Conservation (phyloP, 345 rosid genomes). For the Gossypium rotundifolium region DNA sequence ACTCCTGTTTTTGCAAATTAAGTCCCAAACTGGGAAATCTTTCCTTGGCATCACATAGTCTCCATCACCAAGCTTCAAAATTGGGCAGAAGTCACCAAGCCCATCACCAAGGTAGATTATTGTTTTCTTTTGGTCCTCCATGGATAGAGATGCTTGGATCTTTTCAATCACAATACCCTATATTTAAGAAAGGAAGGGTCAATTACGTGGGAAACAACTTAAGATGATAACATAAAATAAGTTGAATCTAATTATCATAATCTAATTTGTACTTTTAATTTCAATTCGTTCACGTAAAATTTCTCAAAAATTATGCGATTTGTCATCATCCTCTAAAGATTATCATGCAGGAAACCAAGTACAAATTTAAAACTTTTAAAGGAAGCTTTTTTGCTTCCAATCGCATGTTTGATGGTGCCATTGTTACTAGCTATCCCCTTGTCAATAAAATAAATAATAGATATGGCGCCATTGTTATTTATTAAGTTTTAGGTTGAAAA, state of each 20-base stretch:
- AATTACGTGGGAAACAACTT: background rate
- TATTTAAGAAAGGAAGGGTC: background rate
- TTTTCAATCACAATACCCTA: constrained; percentile 60
- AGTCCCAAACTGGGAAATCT: constrained; percentile 71
- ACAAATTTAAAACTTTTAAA: no score
- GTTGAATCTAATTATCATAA: background rate
- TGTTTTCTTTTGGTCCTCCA: constrained; percentile 35
- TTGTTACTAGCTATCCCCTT: no score
- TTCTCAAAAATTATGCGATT: background rate
- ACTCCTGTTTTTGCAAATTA: constrained; percentile 48
- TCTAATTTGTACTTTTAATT: background rate
- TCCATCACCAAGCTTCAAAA: constrained; percentile 46
- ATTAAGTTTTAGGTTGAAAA: no score
- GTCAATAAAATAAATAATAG: no score
- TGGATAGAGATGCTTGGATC: constrained; percentile 43
- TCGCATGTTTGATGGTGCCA: no score
- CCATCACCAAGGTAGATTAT: constrained; percentile 83
- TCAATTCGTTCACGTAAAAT: background rate
- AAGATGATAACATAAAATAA: background rate
- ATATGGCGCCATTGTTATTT: no score
- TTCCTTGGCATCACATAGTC: constrained; percentile 84
- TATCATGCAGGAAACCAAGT: no score
- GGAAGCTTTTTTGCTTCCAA: no score
- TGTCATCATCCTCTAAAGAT: background rate
- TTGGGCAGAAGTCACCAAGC: constrained; percentile 71